These are phyloP conservation scores for Salvia rosmarinus DNA, from an alignment of 257 asterid genomes.

Conservation along the genomic window DNA sequence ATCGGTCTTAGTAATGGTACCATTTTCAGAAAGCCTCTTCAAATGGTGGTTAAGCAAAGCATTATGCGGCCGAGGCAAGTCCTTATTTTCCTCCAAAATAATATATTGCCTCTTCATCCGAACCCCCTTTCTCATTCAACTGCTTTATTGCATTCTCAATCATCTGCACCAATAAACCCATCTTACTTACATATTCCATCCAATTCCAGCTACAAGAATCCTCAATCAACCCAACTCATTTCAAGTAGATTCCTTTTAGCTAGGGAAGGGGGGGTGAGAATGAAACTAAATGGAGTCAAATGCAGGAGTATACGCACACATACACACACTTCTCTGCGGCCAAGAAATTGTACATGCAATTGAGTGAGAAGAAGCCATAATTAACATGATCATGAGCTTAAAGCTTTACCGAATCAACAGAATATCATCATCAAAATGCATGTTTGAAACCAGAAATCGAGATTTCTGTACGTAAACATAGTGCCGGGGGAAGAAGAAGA, in stretches of 20 bases:
- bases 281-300: no score
- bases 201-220: background rate
- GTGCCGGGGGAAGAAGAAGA: background rate
- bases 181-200: background rate
- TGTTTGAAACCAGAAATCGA: background rate
- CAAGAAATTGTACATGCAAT: constrained; percentile 28
- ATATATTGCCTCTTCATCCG: constrained; percentile 56
- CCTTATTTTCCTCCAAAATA: constrained; percentile 41
- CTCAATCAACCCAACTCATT: no score
- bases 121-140: constrained; percentile 55
- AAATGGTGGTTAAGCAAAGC: constrained; percentile 54
- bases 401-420: constrained; percentile 20
- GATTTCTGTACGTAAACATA: background rate
- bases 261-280: no score
- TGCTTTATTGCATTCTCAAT: constrained; percentile 55
- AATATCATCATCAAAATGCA: constrained; percentile 7
- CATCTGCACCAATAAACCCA: constrained; percentile 51
- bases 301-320: no score
- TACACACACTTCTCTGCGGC: background rate
- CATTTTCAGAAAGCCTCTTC: constrained; percentile 44
- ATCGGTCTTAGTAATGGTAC: constrained; percentile 34
- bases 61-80: constrained; percentile 60
- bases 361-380: constrained; percentile 10
- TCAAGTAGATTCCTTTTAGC: no score
- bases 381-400: background rate